Evolutionary conservation across 2,329 filamentous ascomycete genomes (phyloP).

Genomic region (Diaporthe capsici): DNA sequence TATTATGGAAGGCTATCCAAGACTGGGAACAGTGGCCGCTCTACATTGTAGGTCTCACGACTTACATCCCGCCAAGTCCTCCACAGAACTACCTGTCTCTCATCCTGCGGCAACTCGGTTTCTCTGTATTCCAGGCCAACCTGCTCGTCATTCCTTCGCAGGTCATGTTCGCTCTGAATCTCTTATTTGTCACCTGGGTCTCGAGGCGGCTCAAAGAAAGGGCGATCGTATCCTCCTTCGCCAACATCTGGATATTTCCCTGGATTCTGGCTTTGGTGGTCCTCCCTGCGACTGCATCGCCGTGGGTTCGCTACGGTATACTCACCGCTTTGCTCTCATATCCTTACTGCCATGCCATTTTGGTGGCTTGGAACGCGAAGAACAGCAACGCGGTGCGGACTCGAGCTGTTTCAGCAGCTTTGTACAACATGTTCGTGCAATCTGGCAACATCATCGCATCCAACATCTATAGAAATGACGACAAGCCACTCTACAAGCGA

Average conservation of each 20-base stretch:
- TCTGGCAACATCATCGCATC: constrained; percentile 58
- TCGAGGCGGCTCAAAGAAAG: constrained; percentile 58
- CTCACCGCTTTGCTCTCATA: constrained; percentile 60
- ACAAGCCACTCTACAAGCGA: constrained; percentile 65
- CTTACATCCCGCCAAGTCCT: constrained; percentile 58
- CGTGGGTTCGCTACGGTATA: constrained; percentile 57
- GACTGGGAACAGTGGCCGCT: constrained; percentile 75
- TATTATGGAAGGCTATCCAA: constrained; percentile 65
- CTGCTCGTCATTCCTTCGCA: constrained; percentile 49
- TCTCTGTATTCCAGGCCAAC: constrained; percentile 61
- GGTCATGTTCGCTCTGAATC: constrained; percentile 51
- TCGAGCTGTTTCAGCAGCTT: constrained; percentile 60
- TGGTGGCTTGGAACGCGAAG: constrained; percentile 62
- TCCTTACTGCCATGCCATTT: constrained; percentile 64
- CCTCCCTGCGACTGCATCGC: constrained; percentile 47
- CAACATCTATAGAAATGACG: constrained; percentile 69
- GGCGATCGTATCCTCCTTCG: constrained; percentile 54
- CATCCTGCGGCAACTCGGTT: constrained; percentile 59
- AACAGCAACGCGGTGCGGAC: constrained; percentile 65
- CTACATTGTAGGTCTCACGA: constrained; percentile 66
- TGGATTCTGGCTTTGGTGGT: constrained; percentile 54
- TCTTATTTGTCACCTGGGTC: constrained; percentile 62
- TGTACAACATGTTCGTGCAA: constrained; percentile 66
- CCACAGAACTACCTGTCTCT: constrained; percentile 61
- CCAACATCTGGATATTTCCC: constrained; percentile 61